phyloP scores from a whole-genome alignment of 1,284 basidiomycete genomes.

The Austroboletus novae-zelandiae region DNA sequence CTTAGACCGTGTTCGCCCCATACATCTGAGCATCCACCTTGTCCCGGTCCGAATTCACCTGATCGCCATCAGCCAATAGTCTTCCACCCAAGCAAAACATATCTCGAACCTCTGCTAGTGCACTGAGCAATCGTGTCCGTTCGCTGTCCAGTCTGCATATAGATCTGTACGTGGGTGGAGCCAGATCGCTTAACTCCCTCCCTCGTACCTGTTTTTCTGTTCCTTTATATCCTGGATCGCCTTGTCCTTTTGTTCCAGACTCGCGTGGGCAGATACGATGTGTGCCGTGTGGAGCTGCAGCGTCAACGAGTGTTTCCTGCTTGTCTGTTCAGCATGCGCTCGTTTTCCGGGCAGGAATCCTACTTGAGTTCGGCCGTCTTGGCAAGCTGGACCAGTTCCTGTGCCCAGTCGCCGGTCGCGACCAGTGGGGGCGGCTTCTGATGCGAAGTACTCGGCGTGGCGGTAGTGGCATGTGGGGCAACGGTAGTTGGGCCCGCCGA shows the following conservation, averaged over 20 bases:
- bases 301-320: slow-evolving; percentile 76
- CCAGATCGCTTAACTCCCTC: background rate
- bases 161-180: slow-evolving; percentile 13
- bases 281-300: slow-evolving; percentile 83
- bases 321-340: slow-evolving; percentile 10
- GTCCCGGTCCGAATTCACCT: slow-evolving; percentile 79
- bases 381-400: slow-evolving; percentile 75
- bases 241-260: slow-evolving; percentile 70
- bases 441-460: slow-evolving; percentile 18
- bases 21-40: slow-evolving; percentile 43
- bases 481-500: slow-evolving; percentile 34
- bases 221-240: slow-evolving; percentile 75
- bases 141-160: slow-evolving; percentile 66
- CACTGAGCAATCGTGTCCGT: slow-evolving; percentile 59
- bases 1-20: slow-evolving; percentile 4
- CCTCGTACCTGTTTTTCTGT: slow-evolving; percentile 72
- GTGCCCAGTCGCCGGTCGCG: slow-evolving; percentile 79
- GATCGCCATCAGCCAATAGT: slow-evolving; percentile 9
- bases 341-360: slow-evolving; percentile 9
- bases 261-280: slow-evolving; percentile 74
- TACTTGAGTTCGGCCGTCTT: slow-evolving; percentile 82
- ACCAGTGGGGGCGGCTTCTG: slow-evolving; percentile 48
- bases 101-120: slow-evolving; percentile 57
- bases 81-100: background rate
- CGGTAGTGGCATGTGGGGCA: slow-evolving; percentile 32